A percentile compares a stretch with the other conserved stretches of the same genome.
Evolutionary conservation across 495 filamentous ascomycete genomes (phyloP).

Genomic region (Podospora conica): DNA sequence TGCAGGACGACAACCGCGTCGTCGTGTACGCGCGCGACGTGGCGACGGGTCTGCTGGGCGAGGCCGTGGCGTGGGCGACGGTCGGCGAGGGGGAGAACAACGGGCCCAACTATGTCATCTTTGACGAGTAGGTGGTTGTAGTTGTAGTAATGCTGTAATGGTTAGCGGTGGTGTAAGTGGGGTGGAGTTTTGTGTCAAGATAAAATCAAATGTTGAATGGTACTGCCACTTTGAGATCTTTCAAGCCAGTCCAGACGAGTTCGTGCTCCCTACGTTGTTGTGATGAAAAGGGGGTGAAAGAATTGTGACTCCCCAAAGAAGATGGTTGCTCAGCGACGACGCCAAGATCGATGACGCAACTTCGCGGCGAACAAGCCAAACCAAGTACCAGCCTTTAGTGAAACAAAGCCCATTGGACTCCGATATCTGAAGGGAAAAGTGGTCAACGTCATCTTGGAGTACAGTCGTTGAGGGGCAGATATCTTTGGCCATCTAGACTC

Average conservation of each 20-base stretch:
- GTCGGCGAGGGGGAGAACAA: constrained; percentile 17
- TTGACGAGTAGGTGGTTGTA: constrained; percentile 13
- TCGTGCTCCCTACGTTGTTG: background rate
- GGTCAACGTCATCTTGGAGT: background rate
- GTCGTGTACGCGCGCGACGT: constrained; percentile 53
- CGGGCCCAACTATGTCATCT: constrained; percentile 22
- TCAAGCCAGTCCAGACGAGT: background rate
- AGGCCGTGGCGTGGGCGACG: constrained; percentile 39
- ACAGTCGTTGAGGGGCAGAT: background rate
- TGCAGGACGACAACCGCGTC: constrained; percentile 55
- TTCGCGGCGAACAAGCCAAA: background rate
- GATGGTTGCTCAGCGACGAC: background rate
- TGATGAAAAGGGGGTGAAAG: background rate
- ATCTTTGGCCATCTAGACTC: background rate
- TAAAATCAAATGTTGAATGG: background rate
- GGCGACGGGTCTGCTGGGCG: constrained; percentile 48
- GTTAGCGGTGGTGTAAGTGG: background rate
- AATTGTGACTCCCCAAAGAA: background rate
- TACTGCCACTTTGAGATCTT: background rate
- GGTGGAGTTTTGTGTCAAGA: background rate
- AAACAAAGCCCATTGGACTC: background rate
- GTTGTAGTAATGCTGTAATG: background rate
- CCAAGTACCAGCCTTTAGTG: background rate
- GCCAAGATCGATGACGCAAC: background rate
- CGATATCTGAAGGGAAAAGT: background rate